phyloP scores from a whole-genome alignment of 2,329 filamentous ascomycete genomes.

The Fusarium newnesense region DNA sequence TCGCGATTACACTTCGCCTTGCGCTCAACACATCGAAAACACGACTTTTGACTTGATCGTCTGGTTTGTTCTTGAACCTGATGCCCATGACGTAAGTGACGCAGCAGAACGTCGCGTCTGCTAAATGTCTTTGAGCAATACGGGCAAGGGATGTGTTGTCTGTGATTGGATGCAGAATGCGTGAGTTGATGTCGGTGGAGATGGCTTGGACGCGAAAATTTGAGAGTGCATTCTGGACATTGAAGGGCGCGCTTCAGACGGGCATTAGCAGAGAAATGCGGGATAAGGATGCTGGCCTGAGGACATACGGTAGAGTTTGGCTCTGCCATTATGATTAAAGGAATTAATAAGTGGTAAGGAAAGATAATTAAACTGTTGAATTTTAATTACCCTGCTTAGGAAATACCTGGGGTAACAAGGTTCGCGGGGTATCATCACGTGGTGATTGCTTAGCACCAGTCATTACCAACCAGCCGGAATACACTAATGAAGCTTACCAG shows the following conservation, averaged over 20 bases:
- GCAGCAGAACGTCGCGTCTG: not conserved
- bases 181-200: conserved; percentile 2
- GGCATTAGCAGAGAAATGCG: not conserved
- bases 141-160: not conserved
- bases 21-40: not conserved
- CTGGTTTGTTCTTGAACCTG: not conserved
- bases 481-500: not conserved
- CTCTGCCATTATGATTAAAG: not conserved
- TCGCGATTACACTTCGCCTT: not conserved
- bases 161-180: not conserved
- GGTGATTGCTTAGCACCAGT: not conserved
- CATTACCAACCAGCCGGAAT: not conserved
- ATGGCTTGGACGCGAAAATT: conserved; percentile 3
- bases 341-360: accelerated
- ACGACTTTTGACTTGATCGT: not conserved
- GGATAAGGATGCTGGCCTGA: accelerated
- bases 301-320: not conserved
- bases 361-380: not conserved
- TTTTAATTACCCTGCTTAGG: accelerated
- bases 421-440: not conserved
- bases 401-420: not conserved
- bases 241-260: not conserved
- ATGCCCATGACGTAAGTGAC: not conserved
- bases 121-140: not conserved
- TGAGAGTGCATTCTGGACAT: not conserved